These are phyloP conservation scores for Heliosperma pusillum DNA, from an alignment of 148 eudicot species.

Conservation along the genomic window DNA sequence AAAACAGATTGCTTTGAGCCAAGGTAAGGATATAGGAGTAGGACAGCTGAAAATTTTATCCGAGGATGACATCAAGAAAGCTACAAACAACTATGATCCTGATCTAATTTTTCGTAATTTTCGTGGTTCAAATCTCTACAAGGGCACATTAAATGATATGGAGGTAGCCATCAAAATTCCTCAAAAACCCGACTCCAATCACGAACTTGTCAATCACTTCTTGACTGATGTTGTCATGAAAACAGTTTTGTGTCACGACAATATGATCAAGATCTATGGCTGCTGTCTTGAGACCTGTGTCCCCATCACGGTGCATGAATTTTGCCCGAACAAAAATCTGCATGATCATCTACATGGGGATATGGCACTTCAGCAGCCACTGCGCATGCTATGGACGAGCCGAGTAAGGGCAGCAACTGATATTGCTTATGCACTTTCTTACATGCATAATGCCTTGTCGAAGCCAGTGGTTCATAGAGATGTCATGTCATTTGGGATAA, in stretches of 20 bases:
- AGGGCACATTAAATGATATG: slow-evolving; percentile 20
- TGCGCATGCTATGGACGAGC: slow-evolving; percentile 22
- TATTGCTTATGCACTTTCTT: slow-evolving; percentile 30
- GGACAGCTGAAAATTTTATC: slow-evolving; percentile 15
- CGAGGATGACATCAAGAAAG: slow-evolving; percentile 9
- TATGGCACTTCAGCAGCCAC: slow-evolving; percentile 5
- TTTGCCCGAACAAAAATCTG: slow-evolving; percentile 16
- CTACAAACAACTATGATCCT: slow-evolving; percentile 24
- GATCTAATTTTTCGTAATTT: slow-evolving; percentile 16
- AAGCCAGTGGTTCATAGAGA: slow-evolving; percentile 33
- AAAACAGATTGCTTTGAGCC: slow-evolving; percentile 1
- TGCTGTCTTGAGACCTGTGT: slow-evolving; percentile 34
- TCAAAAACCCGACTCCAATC: neutral
- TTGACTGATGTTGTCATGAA: slow-evolving; percentile 24
- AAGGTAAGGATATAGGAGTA: neutral
- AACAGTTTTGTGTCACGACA: slow-evolving; percentile 21
- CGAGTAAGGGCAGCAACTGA: slow-evolving; percentile 29
- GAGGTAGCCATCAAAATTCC: slow-evolving; percentile 20
- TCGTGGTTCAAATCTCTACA: slow-evolving; percentile 21
- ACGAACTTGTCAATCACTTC: slow-evolving; percentile 9
- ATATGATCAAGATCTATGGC: slow-evolving; percentile 25
- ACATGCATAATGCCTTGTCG: slow-evolving; percentile 26
- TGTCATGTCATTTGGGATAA: slow-evolving; percentile 18
- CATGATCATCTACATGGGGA: slow-evolving; percentile 14
- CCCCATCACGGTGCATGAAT: slow-evolving; percentile 25